Conservation (phyloP, 768 basidiomycete genomes). For the Mycena latifolia region DNA sequence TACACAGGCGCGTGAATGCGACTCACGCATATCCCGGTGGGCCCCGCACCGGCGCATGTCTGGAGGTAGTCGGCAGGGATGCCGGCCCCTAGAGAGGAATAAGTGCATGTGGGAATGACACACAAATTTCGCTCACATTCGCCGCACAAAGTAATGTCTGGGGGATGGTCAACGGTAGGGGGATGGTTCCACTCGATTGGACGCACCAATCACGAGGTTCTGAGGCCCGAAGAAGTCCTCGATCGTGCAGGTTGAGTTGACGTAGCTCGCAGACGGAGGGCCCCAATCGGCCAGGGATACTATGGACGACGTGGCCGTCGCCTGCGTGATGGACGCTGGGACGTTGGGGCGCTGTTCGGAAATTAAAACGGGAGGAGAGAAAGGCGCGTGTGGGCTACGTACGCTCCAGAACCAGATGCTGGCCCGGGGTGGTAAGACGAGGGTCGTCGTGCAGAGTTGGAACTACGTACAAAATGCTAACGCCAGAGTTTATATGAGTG, state of each 20-base stretch:
- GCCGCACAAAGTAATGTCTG: conserved; percentile 70
- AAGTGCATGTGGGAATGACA: neutral
- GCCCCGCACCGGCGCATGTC: conserved; percentile 46
- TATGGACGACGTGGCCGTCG: conserved; percentile 51
- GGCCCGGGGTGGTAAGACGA: conserved; percentile 30
- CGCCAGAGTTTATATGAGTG: conserved; percentile 14
- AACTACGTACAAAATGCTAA: conserved; percentile 36
- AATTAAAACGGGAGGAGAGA: neutral
- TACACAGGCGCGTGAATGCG: conserved; percentile 17
- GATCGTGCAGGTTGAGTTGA: conserved; percentile 55
- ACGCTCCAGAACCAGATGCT: conserved; percentile 62
- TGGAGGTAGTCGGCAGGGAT: conserved; percentile 39
- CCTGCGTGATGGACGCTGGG: conserved; percentile 49
- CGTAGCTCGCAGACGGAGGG: conserved; percentile 57
- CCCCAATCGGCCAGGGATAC: conserved; percentile 58
- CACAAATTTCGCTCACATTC: conserved; percentile 47
- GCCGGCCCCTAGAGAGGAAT: conserved; percentile 59
- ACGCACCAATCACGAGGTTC: conserved; percentile 47
- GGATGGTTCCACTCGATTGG: neutral
- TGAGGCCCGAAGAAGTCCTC: conserved; percentile 59
- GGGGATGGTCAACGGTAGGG: conserved; percentile 1
- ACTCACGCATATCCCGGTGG: conserved; percentile 56
- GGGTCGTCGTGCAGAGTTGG: no score
- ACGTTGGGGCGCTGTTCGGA: conserved; percentile 56
- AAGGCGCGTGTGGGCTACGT: conserved; percentile 35